Evolutionary conservation across 495 filamentous ascomycete genomes (phyloP).

Genomic region (Collariella sp.): DNA sequence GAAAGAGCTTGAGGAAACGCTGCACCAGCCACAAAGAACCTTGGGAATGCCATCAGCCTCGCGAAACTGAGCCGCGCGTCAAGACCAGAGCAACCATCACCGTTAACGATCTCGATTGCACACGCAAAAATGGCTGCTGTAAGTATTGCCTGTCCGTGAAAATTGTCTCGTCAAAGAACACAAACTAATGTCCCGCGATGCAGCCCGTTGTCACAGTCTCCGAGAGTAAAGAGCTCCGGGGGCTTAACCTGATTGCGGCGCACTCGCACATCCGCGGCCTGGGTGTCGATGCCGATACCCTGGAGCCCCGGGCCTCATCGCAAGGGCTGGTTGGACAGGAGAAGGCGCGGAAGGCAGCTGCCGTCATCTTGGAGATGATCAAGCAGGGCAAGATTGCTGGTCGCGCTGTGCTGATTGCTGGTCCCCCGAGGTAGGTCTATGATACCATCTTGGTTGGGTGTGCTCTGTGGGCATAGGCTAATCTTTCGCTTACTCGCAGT

Average conservation of each 20-base stretch:
- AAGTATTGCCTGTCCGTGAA: conserved; percentile 6
- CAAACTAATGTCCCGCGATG: conserved; percentile 1
- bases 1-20: too few species aligned
- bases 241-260: conserved; percentile 92
- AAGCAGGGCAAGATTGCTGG: conserved; percentile 98
- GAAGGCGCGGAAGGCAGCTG: conserved; percentile 91
- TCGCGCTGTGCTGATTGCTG: conserved; percentile 87
- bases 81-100: neutral
- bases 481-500: conserved; percentile 30
- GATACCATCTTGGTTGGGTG: too few species aligned
- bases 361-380: conserved; percentile 94
- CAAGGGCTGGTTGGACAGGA: conserved; percentile 97
- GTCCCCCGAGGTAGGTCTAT: conserved; percentile 61
- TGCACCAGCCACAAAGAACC: neutral
- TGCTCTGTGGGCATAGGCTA: too few species aligned
- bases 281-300: conserved; percentile 83
- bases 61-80: neutral
- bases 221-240: conserved; percentile 88
- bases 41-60: neutral
- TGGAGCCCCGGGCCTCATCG: conserved; percentile 76
- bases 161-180: neutral
- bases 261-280: conserved; percentile 97
- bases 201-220: conserved; percentile 87
- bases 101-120: neutral
- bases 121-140: conserved; percentile 32